Base-by-base conservation (phyloP, 768 basidiomycete species). In the Leccinum disarticulatum region DNA sequence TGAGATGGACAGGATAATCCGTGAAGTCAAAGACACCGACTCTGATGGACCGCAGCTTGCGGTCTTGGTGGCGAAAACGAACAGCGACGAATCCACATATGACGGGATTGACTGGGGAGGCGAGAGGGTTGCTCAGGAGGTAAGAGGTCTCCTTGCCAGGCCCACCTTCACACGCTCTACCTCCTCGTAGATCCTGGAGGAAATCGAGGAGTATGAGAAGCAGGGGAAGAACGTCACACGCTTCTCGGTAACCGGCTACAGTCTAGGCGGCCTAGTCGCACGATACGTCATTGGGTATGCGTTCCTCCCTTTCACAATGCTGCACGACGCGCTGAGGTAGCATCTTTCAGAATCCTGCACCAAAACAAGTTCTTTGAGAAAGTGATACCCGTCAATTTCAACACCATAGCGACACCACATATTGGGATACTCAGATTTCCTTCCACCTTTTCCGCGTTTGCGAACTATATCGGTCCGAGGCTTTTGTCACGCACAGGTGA, bases 41-140 rank as follows among this genome's bases (percentile, higher is more conserved):
- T 69, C 69, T 15, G 65, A 75, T 22, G 75, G 75, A 11, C 71
- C 76, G n/a, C 68, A 77, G 58, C 77, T 94, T 6, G 83, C 84
- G 36, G 78, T 90, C 28, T 72, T 91, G n/a, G 69, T 84, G 0
- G 82, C 90, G 3, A 76, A 89, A 65, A 82, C 87, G 3, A 90
- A 91, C 69, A 69, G 77, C 17, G 84, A 84, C 31, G 81, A 85
- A 30, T 81, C 80, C 10, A 91, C 90, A 1, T 93, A 92, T 64
- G 91, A 93, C 63, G 91, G 91, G 1, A 83, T 93, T 25, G 91
- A 93, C 68, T 90, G 90, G 84, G 87, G 90, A 59, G 88, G 85
- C 38, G 90, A 93, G 73, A 79, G 93, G 33, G 84, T 93, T 36
- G 84, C 90, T 4, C 77, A 86, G 61, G 93, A 95, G 84, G 91